Base-by-base conservation (phyloP, 225 moss, liverwort and hornwort genomes). In the Rhytidiadelphus loreus region DNA sequence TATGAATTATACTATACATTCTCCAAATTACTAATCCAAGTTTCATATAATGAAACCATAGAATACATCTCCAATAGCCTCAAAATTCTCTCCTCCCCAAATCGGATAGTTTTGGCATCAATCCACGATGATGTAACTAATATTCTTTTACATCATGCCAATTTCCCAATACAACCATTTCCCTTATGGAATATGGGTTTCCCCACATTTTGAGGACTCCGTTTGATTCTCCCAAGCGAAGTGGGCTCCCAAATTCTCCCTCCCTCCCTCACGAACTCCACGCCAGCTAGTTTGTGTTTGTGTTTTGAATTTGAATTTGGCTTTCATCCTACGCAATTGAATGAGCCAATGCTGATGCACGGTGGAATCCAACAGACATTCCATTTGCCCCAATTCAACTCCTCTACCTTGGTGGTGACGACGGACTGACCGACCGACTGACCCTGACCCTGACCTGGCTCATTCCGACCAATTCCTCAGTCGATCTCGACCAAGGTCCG, bases 21-120 rank as follows among this genome's bases (percentile, higher is more conserved):
- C n/a, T 11, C 24, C 0, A 55, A 0, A 37, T 9, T 15, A 14
- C 14, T 1, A 77, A 6, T 53, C 2, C 1, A 1, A 0, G 0
- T 13, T n/a, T 33, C 8, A 8, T 50, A 35, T 35, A 22, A 52
- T 8, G 5, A 13, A n/a, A 3, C 33, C 5, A 52, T 5, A 76
- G 13, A 8, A 20, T 14, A 35, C 5, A 8, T 29, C 22, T 29
- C 2, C 3, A n/a, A 0, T 7, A 21, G 0, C 13, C 8, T 23
- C 14, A 6, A 28, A n/a, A 10, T 37, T 20, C 66, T 66, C 6
- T 12, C n/a, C n/a, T n/a, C n/a, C n/a, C n/a, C n/a, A n/a, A n/a
- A n/a, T n/a, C n/a, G n/a, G n/a, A n/a, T n/a, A 56, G 4, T 55
- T 77, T 56, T n/a, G n/a, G 16, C 77, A 24, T 25, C n/a, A 77